Percentiles rank a stretch among this genome's conserved stretches.
phyloP scores from a whole-genome alignment of 257 asterid genomes.

The Fraxinus pennsylvanica region DNA sequence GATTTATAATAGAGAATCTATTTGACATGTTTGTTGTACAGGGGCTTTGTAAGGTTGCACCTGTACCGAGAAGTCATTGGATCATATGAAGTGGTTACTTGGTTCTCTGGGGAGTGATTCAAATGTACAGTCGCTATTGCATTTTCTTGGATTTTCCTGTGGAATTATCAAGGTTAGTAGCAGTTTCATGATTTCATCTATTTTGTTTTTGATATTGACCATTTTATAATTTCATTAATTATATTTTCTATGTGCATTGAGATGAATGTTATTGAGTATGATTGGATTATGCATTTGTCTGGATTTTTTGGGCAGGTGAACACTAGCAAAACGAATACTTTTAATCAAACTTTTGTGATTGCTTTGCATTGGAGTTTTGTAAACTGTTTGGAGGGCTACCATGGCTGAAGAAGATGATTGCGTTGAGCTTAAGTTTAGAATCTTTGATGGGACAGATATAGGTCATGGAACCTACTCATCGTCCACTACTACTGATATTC shows the following conservation, averaged over 20 bases:
- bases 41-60: constrained; percentile 24
- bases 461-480: constrained; percentile 52
- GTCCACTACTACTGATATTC: constrained; percentile 45
- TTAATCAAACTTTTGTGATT: constrained; percentile 23
- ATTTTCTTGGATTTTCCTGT: constrained; percentile 27
- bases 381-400: constrained; percentile 28
- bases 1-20: not conserved
- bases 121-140: constrained; percentile 38
- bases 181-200: not conserved
- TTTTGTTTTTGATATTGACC: constrained; percentile 4
- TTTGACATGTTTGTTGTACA: not conserved
- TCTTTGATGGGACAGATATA: constrained; percentile 72
- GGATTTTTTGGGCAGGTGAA: constrained; percentile 38
- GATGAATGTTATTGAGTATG: constrained; percentile 6
- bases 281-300: constrained; percentile 6
- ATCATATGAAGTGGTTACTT: constrained; percentile 51
- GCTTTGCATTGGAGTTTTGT: constrained; percentile 23
- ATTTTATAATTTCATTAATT: not conserved
- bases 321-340: constrained; percentile 26
- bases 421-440: constrained; percentile 64
- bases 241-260: not conserved
- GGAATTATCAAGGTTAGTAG: constrained; percentile 31
- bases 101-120: constrained; percentile 38
- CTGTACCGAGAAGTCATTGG: constrained; percentile 30
- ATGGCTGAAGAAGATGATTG: constrained; percentile 52